Base-by-base conservation (phyloP, 2,329 filamentous ascomycete genomes). In the Fusarium pininemorale region DNA sequence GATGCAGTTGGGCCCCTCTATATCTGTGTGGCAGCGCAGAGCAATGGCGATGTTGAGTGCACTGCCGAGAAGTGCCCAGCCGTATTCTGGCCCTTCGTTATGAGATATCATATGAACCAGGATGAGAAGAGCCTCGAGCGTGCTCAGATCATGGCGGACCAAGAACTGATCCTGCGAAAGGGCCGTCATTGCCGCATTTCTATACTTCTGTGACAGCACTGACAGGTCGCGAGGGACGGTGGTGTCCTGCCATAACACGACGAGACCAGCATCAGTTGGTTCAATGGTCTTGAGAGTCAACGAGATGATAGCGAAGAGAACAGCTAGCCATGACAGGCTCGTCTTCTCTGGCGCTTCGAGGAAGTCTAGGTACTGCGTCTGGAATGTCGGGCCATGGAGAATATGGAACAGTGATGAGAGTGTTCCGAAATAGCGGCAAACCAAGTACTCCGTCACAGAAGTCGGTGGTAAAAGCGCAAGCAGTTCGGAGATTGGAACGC, bases 21-120 rank as follows among this genome's bases (percentile, higher is more conserved):
- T 15, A 4, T 38, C 38, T 0, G 42, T 39, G 2, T 69, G 66
- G 5, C 66, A 69, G 0, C 57, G 38, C 0, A 69, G 12, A 5
- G 66, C 66, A 1, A 67, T 69, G 7, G 48, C 64, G 6, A 69
- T 69, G 1, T 69, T 69, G 9, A 69, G 22, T 0, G 66, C 66
- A 26, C 47, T 69, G 7, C 66, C 66, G 2, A 69, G 42, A 44
- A 69, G 66, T 0, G 66, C 66, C 66, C 66, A 69, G 7, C 56
- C 65, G 4, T 69, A 69, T 9, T 69, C 66, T 0, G 66, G 66
- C 0, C 66, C 66, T 4, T 69, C 66, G 2, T 69, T 69, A 7
- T 69, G 66, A 0, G 66, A 69, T 0, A 69, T 69, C 20, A 55
- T 69, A 7, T 69, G 59, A 1, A 69, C 56, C 1, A 69, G 26